Evolutionary conservation across 768 basidiomycete species (phyloP).

Genomic region (Paxillus involutus): DNA sequence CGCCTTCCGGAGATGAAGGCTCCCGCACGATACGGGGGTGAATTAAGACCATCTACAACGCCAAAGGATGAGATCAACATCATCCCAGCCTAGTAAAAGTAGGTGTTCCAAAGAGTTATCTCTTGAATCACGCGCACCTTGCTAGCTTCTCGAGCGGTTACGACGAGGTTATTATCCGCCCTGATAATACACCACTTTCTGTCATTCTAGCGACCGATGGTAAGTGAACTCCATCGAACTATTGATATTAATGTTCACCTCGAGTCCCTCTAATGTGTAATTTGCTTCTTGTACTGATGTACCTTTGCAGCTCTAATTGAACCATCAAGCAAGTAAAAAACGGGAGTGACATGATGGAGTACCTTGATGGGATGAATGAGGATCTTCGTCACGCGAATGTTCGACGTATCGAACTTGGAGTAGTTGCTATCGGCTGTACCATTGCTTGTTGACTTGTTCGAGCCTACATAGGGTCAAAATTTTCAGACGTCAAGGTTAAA

Average conservation of each 20-base stretch:
- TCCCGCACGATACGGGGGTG: slow-evolving; percentile 53
- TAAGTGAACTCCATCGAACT: slow-evolving; percentile 1
- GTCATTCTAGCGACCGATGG: slow-evolving; percentile 53
- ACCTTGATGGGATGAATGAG: slow-evolving; percentile 68
- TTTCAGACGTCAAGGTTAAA: not conserved
- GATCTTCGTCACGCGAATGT: slow-evolving; percentile 51
- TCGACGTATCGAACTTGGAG: slow-evolving; percentile 30
- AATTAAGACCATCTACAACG: slow-evolving; percentile 63
- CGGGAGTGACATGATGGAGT: not conserved
- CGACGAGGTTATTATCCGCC: slow-evolving; percentile 45
- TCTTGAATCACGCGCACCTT: slow-evolving; percentile 41
- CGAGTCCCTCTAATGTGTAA: slow-evolving; percentile 63
- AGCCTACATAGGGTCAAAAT: slow-evolving; percentile 10
- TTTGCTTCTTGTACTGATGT: slow-evolving; percentile 54
- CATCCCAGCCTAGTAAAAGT: not conserved
- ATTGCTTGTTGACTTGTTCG: not conserved
- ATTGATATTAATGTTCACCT: slow-evolving; percentile 41
- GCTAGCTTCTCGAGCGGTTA: slow-evolving; percentile 67
- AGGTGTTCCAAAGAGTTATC: not conserved
- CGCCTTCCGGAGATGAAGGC: slow-evolving; percentile 42
- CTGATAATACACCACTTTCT: slow-evolving; percentile 72
- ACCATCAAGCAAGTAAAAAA: not conserved
- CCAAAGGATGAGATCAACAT: not conserved
- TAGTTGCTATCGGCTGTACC: slow-evolving; percentile 1
- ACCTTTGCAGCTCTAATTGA: slow-evolving; percentile 69